Conservation (phyloP, 2,329 filamentous ascomycete genomes). For the Uncinocarpus reesii region DNA sequence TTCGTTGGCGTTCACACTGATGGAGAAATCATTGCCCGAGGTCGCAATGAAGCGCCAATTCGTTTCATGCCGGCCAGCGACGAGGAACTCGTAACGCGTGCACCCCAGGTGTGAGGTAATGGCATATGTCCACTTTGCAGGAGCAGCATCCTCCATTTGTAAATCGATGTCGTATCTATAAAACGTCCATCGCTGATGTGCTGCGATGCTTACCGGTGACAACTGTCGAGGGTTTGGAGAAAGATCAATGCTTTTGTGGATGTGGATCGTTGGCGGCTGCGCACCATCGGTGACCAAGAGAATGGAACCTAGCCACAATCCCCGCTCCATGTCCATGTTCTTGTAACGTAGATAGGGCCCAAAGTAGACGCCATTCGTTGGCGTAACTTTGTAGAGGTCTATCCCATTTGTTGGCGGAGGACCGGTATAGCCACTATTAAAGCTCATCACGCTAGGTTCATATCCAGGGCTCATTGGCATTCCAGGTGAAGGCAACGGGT, state of each 20-base stretch:
- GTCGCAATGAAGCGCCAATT: conserved; percentile 95
- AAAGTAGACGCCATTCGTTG: conserved; percentile 96
- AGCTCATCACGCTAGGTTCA: conserved; percentile 74
- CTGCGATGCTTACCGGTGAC: conserved; percentile 68
- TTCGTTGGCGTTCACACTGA: conserved; percentile 77
- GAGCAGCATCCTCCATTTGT: conserved; percentile 68
- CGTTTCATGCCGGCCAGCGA: conserved; percentile 79
- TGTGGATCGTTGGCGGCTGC: conserved; percentile 90
- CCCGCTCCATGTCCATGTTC: conserved; percentile 91
- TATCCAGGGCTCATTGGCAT: conserved; percentile 75
- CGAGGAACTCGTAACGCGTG: conserved; percentile 94
- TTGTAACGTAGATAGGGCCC: conserved; percentile 90
- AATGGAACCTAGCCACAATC: conserved; percentile 86
- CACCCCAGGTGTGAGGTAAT: conserved; percentile 94
- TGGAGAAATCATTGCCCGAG: conserved; percentile 89
- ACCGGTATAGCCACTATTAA: conserved; percentile 74
- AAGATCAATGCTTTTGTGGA: conserved; percentile 80
- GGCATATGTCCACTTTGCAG: conserved; percentile 91
- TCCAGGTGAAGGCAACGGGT: conserved; percentile 66
- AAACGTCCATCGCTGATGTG: conserved; percentile 89
- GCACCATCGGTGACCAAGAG: conserved; percentile 82
- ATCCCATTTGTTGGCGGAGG: conserved; percentile 83
- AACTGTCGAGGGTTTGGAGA: conserved; percentile 88
- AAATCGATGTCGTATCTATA: conserved; percentile 90
- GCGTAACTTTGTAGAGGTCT: conserved; percentile 84